These are phyloP conservation scores for Ricinus communis DNA, from an alignment of 345 rosid genomes.

Conservation along the genomic window DNA sequence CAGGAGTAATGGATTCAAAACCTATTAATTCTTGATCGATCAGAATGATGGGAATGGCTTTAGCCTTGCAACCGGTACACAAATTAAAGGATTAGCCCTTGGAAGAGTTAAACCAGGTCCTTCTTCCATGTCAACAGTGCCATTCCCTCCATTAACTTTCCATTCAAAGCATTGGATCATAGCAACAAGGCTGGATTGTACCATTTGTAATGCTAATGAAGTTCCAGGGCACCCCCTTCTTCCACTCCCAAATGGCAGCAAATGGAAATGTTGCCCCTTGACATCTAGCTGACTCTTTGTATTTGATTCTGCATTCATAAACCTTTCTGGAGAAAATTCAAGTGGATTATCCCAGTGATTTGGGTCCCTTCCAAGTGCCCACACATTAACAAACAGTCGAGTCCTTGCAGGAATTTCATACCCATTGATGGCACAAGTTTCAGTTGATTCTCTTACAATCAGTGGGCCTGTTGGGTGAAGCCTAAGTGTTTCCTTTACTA, in stretches of 20 bases:
- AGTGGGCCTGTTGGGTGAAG: constrained; percentile 75
- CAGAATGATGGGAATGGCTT: constrained; percentile 33
- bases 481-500: constrained; percentile 61
- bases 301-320: constrained; percentile 21
- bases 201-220: constrained; percentile 45
- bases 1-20: too few species aligned
- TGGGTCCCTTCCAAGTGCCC: constrained; percentile 63
- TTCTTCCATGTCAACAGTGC: constrained; percentile 56
- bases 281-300: constrained; percentile 38
- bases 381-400: constrained; percentile 45
- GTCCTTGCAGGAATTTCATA: constrained; percentile 54
- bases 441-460: constrained; percentile 51
- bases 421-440: constrained; percentile 39
- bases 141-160: constrained; percentile 33
- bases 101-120: constrained; percentile 51
- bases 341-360: constrained; percentile 55
- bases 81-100: constrained; percentile 52
- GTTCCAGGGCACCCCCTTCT: constrained; percentile 70
- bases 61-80: constrained; percentile 48
- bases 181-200: constrained; percentile 42
- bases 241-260: constrained; percentile 65
- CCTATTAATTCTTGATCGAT: neutral
- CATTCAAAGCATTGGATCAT: constrained; percentile 59
- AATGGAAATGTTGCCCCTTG: constrained; percentile 49
- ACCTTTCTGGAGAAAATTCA: constrained; percentile 67